Percentiles rank a stretch among this genome's conserved stretches.
Evolutionary conservation across 257 asterid species (phyloP).

Genomic region (Coffea eugenioides): DNA sequence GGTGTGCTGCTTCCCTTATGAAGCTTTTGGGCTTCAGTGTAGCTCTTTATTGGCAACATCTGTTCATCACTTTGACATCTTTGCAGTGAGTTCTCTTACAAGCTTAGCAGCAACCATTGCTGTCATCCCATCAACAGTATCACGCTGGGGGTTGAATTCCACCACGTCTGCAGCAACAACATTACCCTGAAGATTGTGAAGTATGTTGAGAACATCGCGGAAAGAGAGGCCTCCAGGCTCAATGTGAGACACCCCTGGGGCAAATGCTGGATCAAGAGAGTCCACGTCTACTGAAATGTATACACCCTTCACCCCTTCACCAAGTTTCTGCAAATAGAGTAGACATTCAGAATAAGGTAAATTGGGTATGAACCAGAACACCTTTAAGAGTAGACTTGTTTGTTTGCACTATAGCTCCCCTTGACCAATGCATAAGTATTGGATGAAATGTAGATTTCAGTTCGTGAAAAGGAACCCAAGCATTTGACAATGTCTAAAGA

Average conservation of each 20-base stretch:
- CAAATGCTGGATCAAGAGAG: conserved; percentile 95
- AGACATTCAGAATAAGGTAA: conserved; percentile 10
- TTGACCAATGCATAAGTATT: background rate
- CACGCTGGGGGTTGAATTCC: conserved; percentile 96
- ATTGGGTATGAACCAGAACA: background rate
- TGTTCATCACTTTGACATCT: conserved; percentile 67
- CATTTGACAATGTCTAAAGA: background rate
- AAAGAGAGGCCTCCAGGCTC: conserved; percentile 99
- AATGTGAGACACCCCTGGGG: conserved; percentile 98
- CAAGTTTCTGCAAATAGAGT: conserved; percentile 66
- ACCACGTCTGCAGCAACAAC: conserved; percentile 96
- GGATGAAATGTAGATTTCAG: background rate
- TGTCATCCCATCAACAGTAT: conserved; percentile 98
- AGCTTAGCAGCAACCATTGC: conserved; percentile 98
- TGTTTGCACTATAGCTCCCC: background rate
- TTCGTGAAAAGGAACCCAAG: background rate
- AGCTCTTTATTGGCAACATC: background rate
- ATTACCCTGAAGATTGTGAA: conserved; percentile 88
- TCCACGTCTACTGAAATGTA: conserved; percentile 87
- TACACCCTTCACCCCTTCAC: conserved; percentile 96
- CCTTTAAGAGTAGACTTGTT: background rate
- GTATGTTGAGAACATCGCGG: conserved; percentile 90
- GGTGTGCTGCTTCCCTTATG: background rate
- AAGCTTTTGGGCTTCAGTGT: background rate
- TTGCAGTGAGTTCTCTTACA: conserved; percentile 85